phyloP scores from a whole-genome alignment of 164 flowering plant genomes.

The Vitis cinerea region DNA sequence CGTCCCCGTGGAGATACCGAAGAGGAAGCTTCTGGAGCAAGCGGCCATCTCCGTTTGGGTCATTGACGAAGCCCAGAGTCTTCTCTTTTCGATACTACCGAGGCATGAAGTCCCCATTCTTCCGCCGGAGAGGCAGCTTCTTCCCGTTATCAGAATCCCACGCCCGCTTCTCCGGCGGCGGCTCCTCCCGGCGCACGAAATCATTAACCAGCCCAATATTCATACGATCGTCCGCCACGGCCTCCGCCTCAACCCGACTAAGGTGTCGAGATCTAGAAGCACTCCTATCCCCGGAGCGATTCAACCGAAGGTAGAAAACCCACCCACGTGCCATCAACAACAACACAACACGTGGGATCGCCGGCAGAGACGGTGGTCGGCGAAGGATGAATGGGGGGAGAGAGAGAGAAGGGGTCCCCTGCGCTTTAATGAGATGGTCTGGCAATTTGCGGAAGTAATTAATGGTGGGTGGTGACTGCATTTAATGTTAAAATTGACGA shows the following conservation, averaged over 20 bases:
- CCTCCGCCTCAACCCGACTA: slow-evolving; percentile 73
- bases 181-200: slow-evolving; percentile 71
- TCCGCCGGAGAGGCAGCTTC: slow-evolving; percentile 56
- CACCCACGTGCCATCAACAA: slow-evolving; percentile 6
- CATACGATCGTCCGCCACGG: slow-evolving; percentile 37
- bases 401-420: slow-evolving; percentile 1
- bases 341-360: not conserved
- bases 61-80: slow-evolving; percentile 58
- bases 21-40: slow-evolving; percentile 62
- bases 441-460: slow-evolving; percentile 20
- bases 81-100: slow-evolving; percentile 78
- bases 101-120: slow-evolving; percentile 74
- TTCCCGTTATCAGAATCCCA: slow-evolving; percentile 82
- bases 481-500: slow-evolving; percentile 30
- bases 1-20: slow-evolving; percentile 85
- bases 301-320: slow-evolving; percentile 25
- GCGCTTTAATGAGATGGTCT: slow-evolving; percentile 12
- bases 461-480: slow-evolving; percentile 22
- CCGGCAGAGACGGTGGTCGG: slow-evolving; percentile 3
- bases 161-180: slow-evolving; percentile 40
- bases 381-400: slow-evolving; percentile 6
- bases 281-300: slow-evolving; percentile 87
- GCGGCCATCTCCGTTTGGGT: slow-evolving; percentile 74
- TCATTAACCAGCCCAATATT: slow-evolving; percentile 85
- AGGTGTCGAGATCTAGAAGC: slow-evolving; percentile 98